Base-by-base conservation (phyloP, 176 grass and related monocot genomes). In the Pontederia paniculata region DNA sequence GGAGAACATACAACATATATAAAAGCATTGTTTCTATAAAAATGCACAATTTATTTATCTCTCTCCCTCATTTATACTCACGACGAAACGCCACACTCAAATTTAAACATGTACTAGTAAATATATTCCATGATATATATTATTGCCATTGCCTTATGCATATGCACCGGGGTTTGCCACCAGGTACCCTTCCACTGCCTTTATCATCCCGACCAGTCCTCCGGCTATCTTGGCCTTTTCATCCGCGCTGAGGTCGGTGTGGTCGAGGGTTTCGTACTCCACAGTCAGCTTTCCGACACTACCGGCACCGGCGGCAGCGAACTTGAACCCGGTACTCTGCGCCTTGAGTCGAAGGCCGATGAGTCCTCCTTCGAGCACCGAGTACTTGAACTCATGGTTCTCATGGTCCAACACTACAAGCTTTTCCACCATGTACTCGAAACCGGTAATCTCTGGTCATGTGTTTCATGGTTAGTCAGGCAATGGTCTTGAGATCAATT, bases 351-450 rank as follows among this genome's bases (percentile, higher is more conserved):
- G 53, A 0, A 15, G 6, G 12, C 65, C 65, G 37, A 68, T 19
- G 12, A 55, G 65, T 17, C 65, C 65, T 45, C 65, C 65, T 13
- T 68, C 65, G 31, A 68, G 9, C 31, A 54, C n/a, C 12, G 31
- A 21, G 48, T 55, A 68, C 50, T 43, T 68, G 17, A 44, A 68
- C 2, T 17, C 18, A 28, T 55, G 37, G 10, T 54, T 68, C 50
- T 45, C 51, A 4, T 55, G 37, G 8, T 68, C 65, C 65, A 68
- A 20, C 65, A 55, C 65, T 9, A 54, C 51, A 5, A 68, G 28
- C 28, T 37, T 37, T 6, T 37, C 28, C 28, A 37, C 28, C 28
- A 37, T 37, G 28, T 37, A 37, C 28, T 37, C 28, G 28, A 37
- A 5, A 5, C 28, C 28, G 28, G 28, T 37, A 6, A 37, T 37